phyloP scores from a whole-genome alignment of 2,329 filamentous ascomycete genomes.

The Biscogniauxia mediterranea region DNA sequence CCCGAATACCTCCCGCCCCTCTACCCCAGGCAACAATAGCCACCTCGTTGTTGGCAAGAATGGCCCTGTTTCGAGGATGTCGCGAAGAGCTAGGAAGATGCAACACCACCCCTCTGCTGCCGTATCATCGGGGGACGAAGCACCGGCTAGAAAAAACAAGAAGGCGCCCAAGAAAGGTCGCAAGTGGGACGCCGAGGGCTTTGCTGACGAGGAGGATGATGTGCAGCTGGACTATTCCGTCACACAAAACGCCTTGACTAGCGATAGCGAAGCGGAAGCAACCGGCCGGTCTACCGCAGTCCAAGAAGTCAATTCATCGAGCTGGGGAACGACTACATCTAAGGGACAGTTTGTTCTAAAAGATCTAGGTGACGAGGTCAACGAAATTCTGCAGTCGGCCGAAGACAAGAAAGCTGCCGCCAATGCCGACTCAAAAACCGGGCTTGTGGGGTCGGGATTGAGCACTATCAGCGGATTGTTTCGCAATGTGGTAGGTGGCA shows the following conservation, averaged over 20 bases:
- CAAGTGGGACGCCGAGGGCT: slow-evolving; percentile 88
- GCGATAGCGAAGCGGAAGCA: slow-evolving; percentile 51
- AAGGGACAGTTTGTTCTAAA: slow-evolving; percentile 93
- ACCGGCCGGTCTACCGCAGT: slow-evolving; percentile 57
- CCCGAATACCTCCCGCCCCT: slow-evolving; percentile 75
- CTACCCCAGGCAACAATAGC: slow-evolving; percentile 62
- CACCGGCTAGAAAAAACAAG: slow-evolving; percentile 57
- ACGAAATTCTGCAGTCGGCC: slow-evolving; percentile 82
- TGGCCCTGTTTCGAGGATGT: slow-evolving; percentile 74
- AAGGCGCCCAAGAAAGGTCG: slow-evolving; percentile 76
- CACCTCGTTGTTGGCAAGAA: slow-evolving; percentile 71
- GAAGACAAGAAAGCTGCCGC: slow-evolving; percentile 58
- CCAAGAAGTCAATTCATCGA: slow-evolving; percentile 72
- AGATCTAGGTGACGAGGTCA: slow-evolving; percentile 90
- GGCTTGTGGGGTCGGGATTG: slow-evolving; percentile 75
- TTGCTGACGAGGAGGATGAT: slow-evolving; percentile 79
- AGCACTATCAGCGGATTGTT: slow-evolving; percentile 86
- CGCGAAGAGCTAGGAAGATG: slow-evolving; percentile 71
- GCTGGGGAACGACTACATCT: slow-evolving; percentile 80
- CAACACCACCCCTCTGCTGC: slow-evolving; percentile 65
- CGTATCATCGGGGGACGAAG: slow-evolving; percentile 83
- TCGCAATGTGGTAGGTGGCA: slow-evolving; percentile 91
- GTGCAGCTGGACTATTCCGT: slow-evolving; percentile 88
- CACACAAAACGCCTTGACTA: slow-evolving; percentile 45
- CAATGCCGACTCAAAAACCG: slow-evolving; percentile 49